Evolutionary conservation across 2,329 filamentous ascomycete genomes (phyloP).

Genomic region (Dothistroma pini): DNA sequence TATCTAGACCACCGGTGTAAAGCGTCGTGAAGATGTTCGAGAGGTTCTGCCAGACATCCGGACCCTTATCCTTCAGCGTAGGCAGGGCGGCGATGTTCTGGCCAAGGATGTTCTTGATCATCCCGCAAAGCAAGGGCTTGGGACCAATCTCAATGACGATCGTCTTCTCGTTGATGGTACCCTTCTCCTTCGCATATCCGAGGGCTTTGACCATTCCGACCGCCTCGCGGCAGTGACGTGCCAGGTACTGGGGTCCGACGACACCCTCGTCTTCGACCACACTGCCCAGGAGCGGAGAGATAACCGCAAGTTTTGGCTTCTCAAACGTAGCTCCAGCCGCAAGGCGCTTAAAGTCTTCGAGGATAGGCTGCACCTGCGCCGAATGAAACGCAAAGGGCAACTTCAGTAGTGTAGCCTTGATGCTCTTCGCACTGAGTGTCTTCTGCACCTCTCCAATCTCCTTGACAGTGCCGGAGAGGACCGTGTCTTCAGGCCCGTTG

Average conservation of each 20-base stretch:
- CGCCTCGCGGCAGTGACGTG: slow-evolving; percentile 35
- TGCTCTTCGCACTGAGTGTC: slow-evolving; percentile 8
- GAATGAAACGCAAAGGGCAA: slow-evolving; percentile 35
- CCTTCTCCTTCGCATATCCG: slow-evolving; percentile 16
- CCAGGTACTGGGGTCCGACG: slow-evolving; percentile 25
- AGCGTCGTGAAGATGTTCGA: slow-evolving; percentile 48
- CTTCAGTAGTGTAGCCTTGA: slow-evolving; percentile 20
- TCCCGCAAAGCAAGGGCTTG: slow-evolving; percentile 37
- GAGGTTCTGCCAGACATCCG: slow-evolving; percentile 48
- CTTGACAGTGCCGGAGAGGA: slow-evolving; percentile 18
- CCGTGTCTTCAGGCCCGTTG: slow-evolving; percentile 26
- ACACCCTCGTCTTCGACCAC: slow-evolving; percentile 21
- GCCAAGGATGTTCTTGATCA: slow-evolving; percentile 16
- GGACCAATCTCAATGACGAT: slow-evolving; percentile 47
- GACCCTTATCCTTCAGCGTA: slow-evolving; percentile 6
- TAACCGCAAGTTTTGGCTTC: slow-evolving; percentile 30
- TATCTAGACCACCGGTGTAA: slow-evolving; percentile 50
- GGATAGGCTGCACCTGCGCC: slow-evolving; percentile 31
- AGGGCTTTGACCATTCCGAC: slow-evolving; percentile 37
- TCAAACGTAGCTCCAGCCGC: slow-evolving; percentile 21
- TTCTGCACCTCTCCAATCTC: background rate
- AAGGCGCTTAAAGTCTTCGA: slow-evolving; percentile 22
- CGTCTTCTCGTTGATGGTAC: slow-evolving; percentile 36
- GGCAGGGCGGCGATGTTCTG: slow-evolving; percentile 2
- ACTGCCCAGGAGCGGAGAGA: slow-evolving; percentile 29